Percentiles rank a stretch among this genome's conserved stretches.
These are phyloP conservation scores for Onygena corvina DNA, from an alignment of 2,329 filamentous ascomycete species.

Conservation along the genomic window DNA sequence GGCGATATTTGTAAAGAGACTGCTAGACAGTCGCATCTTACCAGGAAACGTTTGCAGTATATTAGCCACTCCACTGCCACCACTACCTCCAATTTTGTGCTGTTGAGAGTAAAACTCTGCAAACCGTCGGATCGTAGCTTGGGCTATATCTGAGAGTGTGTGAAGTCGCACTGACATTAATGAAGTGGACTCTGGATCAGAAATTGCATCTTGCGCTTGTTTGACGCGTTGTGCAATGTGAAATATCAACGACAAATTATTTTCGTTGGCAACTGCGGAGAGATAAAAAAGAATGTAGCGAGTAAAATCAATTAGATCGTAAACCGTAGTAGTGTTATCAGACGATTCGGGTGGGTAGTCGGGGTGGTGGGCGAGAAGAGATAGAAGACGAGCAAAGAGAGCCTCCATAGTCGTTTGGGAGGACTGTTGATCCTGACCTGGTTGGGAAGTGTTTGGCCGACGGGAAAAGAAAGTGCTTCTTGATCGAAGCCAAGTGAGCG, in stretches of 20 bases:
- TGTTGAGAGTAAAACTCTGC: conserved; percentile 73
- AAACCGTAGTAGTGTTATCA: conserved; percentile 37
- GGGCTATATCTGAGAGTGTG: conserved; percentile 74
- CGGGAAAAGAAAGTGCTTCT: conserved; percentile 55
- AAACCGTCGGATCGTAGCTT: conserved; percentile 70
- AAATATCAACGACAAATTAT: conserved; percentile 79
- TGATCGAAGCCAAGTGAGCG: conserved; percentile 80
- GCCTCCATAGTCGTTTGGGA: conserved; percentile 56
- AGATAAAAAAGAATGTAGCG: conserved; percentile 87
- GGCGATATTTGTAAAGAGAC: conserved; percentile 62
- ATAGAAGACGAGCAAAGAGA: conserved; percentile 69
- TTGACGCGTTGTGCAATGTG: conserved; percentile 89
- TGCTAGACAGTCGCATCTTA: conserved; percentile 68
- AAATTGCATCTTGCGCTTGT: conserved; percentile 70
- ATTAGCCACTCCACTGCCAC: conserved; percentile 26
- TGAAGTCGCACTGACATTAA: conserved; percentile 50
- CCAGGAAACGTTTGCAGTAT: conserved; percentile 70
- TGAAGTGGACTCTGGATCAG: conserved; percentile 32
- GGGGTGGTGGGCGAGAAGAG: conserved; percentile 82
- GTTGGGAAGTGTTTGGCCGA: conserved; percentile 24
- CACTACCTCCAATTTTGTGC: conserved; percentile 32
- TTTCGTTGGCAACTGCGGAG: conserved; percentile 65
- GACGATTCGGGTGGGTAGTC: conserved; percentile 50
- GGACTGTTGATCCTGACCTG: conserved; percentile 40
- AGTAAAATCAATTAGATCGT: conserved; percentile 63